Evolutionary conservation across 306 rosid species (phyloP).

Genomic region (Urtica urens): DNA sequence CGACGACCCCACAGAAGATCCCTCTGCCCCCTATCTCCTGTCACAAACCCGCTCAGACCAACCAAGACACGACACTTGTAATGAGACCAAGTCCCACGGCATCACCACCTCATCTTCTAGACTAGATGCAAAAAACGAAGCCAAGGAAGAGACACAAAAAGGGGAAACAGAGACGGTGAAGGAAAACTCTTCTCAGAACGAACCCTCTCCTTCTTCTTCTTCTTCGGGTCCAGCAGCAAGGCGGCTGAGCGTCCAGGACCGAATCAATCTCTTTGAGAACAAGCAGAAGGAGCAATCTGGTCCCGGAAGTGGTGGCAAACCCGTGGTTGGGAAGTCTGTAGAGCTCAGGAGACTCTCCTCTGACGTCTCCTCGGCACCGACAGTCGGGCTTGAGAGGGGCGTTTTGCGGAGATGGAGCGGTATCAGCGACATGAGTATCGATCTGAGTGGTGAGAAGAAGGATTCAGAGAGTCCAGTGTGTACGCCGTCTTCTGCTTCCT

Average conservation of each 20-base stretch:
- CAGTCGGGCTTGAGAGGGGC: conserved; percentile 30
- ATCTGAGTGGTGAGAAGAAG: conserved; percentile 65
- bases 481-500: conserved; percentile 43
- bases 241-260: conserved; percentile 93
- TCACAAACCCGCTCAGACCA: conserved; percentile 17
- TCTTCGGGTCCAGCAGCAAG: conserved; percentile 38
- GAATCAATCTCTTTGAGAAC: conserved; percentile 87
- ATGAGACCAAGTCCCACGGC: conserved; percentile 30
- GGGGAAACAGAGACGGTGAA: conserved; percentile 19
- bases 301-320: conserved; percentile 35
- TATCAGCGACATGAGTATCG: conserved; percentile 91
- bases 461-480: conserved; percentile 51
- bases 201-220: conserved; percentile 12
- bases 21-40: conserved; percentile 16
- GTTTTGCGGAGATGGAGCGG: conserved; percentile 90
- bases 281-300: conserved; percentile 71
- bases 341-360: conserved; percentile 78
- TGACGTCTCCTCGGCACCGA: conserved; percentile 38
- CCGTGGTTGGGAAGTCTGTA: conserved; percentile 46
- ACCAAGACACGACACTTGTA: conserved; percentile 40
- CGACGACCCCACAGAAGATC: conserved; percentile 59
- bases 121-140: conserved; percentile 34
- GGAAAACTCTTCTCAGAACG: conserved; percentile 19
- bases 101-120: conserved; percentile 14
- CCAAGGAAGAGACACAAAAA: conserved; percentile 5